Evolutionary conservation across 768 basidiomycete species (phyloP).

Genomic region (Chalciporus chontae): DNA sequence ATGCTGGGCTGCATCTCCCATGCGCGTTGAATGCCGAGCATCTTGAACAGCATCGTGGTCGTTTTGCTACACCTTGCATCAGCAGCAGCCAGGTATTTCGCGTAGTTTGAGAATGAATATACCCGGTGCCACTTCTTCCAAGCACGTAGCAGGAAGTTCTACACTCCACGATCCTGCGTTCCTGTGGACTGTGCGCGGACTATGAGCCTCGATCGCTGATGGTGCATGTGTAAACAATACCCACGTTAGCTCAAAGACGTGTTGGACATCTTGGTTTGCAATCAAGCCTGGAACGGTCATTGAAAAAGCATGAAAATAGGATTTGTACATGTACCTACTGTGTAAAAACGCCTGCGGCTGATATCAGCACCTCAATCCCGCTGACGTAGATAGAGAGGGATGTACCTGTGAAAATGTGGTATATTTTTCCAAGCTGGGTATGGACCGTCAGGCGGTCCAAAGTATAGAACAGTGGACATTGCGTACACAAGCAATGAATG

Average conservation of each 20-base stretch:
- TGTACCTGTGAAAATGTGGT: constrained; percentile 27
- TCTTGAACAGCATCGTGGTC: constrained; percentile 74
- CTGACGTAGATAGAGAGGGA: constrained; percentile 1
- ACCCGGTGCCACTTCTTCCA: constrained; percentile 76
- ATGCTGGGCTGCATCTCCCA: constrained; percentile 38
- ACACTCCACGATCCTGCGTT: constrained; percentile 58
- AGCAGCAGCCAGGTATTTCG: neutral
- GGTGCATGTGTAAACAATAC: constrained; percentile 1
- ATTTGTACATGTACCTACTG: constrained; percentile 7
- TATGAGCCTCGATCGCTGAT: constrained; percentile 12
- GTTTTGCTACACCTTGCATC: constrained; percentile 50
- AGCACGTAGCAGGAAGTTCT: constrained; percentile 60
- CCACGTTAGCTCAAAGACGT: constrained; percentile 27
- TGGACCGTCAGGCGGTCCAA: neutral
- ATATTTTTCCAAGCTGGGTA: constrained; percentile 32
- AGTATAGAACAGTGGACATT: neutral
- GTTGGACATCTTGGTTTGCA: constrained; percentile 21
- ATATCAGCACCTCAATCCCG: constrained; percentile 36
- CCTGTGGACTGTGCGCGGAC: constrained; percentile 34
- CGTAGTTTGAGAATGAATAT: constrained; percentile 2
- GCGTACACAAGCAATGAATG: constrained; percentile 60
- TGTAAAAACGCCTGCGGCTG: constrained; percentile 19
- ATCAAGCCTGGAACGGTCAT: constrained; percentile 19
- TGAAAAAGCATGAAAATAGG: neutral
- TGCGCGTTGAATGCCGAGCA: constrained; percentile 62